Conservation (phyloP, 768 basidiomycete genomes). For the Favolaschia claudopus region DNA sequence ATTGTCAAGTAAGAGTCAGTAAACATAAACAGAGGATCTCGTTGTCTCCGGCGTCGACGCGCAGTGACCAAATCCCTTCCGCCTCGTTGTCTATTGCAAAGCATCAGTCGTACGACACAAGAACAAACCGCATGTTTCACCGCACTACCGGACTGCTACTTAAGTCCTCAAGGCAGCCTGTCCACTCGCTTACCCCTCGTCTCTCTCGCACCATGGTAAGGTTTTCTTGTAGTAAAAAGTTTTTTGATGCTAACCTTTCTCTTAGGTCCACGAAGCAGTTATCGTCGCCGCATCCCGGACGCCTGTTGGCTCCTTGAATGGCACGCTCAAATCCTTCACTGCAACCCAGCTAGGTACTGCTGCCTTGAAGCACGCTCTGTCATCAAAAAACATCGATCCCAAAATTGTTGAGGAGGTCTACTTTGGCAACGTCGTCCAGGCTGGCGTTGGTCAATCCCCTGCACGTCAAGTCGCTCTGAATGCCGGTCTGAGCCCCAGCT, state of each 20-base stretch:
- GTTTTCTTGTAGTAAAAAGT: neutral
- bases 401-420: slow-evolving; percentile 92
- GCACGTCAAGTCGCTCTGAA: slow-evolving; percentile 95
- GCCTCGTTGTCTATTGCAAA: neutral
- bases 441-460: slow-evolving; percentile 97
- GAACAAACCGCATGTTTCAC: slow-evolving; percentile 19
- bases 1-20: too few relatives aligned
- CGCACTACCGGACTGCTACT: slow-evolving; percentile 15
- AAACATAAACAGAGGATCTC: too few relatives aligned
- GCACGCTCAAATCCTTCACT: slow-evolving; percentile 84
- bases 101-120: slow-evolving; percentile 18
- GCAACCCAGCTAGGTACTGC: slow-evolving; percentile 90
- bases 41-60: too few relatives aligned
- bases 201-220: slow-evolving; percentile 51
- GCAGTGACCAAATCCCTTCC: too few relatives aligned
- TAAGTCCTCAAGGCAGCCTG: slow-evolving; percentile 6
- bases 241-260: neutral
- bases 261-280: slow-evolving; percentile 78
- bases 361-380: slow-evolving; percentile 91
- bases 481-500: slow-evolving; percentile 82
- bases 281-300: slow-evolving; percentile 95
- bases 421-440: slow-evolving; percentile 98
- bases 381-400: slow-evolving; percentile 80
- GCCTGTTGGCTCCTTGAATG: slow-evolving; percentile 93
- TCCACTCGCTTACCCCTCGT: slow-evolving; percentile 12